Evolutionary conservation across 1,284 basidiomycete genomes (phyloP).

Genomic region (Tylopilus sp.): DNA sequence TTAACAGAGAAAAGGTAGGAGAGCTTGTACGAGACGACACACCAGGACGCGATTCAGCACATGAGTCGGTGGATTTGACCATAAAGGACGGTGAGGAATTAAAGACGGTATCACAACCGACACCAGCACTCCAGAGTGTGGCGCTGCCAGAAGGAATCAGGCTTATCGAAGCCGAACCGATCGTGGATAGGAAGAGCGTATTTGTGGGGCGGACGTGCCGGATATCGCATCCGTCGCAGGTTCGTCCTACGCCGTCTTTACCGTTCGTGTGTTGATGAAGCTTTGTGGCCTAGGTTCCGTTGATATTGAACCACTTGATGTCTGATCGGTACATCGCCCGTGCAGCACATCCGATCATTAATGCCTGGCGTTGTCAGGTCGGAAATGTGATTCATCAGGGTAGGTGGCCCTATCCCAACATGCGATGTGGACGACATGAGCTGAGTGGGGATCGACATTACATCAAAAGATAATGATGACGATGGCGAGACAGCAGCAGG

Average conservation of each 20-base stretch:
- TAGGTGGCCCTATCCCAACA: conserved; percentile 27
- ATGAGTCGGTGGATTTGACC: conserved; percentile 3
- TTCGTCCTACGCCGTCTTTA: conserved; percentile 25
- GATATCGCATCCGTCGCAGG: conserved; percentile 77
- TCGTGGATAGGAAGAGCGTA: conserved; percentile 77
- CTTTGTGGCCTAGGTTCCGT: conserved; percentile 53
- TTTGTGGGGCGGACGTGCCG: conserved; percentile 83
- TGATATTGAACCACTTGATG: conserved; percentile 71
- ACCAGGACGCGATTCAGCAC: conserved; percentile 30
- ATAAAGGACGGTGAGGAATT: conserved; percentile 2
- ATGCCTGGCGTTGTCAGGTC: conserved; percentile 81
- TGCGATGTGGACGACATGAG: not conserved
- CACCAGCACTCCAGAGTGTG: conserved; percentile 11
- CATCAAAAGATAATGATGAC: conserved; percentile 80
- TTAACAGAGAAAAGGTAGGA: conserved; percentile 55
- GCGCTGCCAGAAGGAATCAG: conserved; percentile 59
- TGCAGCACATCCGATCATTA: conserved; percentile 86
- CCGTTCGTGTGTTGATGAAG: not conserved
- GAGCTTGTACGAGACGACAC: conserved; percentile 61
- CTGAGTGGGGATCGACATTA: not conserved
- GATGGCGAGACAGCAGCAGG: conserved; percentile 92
- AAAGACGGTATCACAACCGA: not conserved
- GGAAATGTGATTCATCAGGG: conserved; percentile 73
- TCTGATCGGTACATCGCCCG: conserved; percentile 71
- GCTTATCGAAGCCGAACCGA: conserved; percentile 71